Evolutionary conservation across 768 basidiomycete species (phyloP), one percentile per base, ranked within the genome.

Genomic region (button mushroom (Agaricus bisporus)): DNA sequence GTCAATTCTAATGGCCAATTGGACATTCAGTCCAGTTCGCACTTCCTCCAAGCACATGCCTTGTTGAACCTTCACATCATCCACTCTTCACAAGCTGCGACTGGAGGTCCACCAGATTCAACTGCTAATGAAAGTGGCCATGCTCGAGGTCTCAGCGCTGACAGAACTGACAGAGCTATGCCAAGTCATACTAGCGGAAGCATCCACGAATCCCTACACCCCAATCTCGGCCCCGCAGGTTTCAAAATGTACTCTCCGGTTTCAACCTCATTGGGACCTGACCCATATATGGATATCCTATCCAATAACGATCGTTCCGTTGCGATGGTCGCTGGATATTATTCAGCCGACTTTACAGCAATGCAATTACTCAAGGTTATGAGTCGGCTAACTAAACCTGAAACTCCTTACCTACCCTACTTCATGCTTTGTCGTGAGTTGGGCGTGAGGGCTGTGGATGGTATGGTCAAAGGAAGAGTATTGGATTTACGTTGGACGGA

Each of bases 21-120:
- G 81, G 88, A 53, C 20, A 17, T 54, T 17, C 53, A 45, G 1
- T 54, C 53, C 60, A 83, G 84, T 54, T 88, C 88, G 0, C 86
- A 88, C 62, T 92, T 90, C 71, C 78, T 92, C 20, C 91, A 92
- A 70, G 91, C 91, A 0, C 87, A 92, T 55, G 77, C 88, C 0
- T 72, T 90, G 1, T 78, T 93, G 51, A 92, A 93, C 59, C 78
- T 93, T 12, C 91, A 93, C 64, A 86, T 93, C 65, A 88, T 93
- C 49, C 89, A 92, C 60, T 85, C 88, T 2, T 85, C 85, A 1
- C 86, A 90, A 63, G 68, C 81, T 0, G 64, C 77, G 0, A 66
- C 69, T 3, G 60, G 63, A 46, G 64, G 64, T 22, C 60, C 60
- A 9, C 54, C 54, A 18, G 50, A 54, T 61, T 66, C 54, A 48